Evolutionary conservation across 148 eudicot genomes (phyloP).

Genomic region (Bassia scoparia): DNA sequence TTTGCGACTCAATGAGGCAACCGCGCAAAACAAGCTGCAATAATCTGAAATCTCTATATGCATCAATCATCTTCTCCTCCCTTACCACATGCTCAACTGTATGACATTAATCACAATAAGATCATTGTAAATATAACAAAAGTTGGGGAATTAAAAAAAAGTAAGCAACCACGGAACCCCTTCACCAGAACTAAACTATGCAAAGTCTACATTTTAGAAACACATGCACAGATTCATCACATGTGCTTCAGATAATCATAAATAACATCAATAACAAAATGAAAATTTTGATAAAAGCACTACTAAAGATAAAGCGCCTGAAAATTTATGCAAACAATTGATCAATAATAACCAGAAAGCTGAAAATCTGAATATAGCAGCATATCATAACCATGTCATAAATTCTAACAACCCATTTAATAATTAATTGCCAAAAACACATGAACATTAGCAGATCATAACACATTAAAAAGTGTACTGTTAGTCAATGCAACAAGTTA

Average conservation of each 20-base stretch:
- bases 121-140: neutral
- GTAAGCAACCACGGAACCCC: too few species aligned
- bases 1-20: slow-evolving; percentile 96
- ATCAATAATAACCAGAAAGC: neutral
- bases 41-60: slow-evolving; percentile 89
- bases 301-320: neutral
- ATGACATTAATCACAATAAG: neutral
- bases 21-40: slow-evolving; percentile 75
- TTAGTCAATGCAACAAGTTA: neutral
- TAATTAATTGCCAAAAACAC: neutral
- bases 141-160: too few species aligned
- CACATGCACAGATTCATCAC: neutral
- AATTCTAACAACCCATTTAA: neutral
- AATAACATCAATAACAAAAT: too few species aligned
- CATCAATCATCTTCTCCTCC: slow-evolving; percentile 87
- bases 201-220: too few species aligned
- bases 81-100: slow-evolving; percentile 92
- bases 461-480: neutral
- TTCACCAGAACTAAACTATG: neutral
- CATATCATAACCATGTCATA: neutral
- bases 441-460: neutral
- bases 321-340: neutral
- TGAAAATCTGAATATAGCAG: neutral
- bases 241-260: too few species aligned
- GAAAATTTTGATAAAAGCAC: too few species aligned